Conservation (phyloP, 345 rosid genomes). For the Pistacia integerrima region DNA sequence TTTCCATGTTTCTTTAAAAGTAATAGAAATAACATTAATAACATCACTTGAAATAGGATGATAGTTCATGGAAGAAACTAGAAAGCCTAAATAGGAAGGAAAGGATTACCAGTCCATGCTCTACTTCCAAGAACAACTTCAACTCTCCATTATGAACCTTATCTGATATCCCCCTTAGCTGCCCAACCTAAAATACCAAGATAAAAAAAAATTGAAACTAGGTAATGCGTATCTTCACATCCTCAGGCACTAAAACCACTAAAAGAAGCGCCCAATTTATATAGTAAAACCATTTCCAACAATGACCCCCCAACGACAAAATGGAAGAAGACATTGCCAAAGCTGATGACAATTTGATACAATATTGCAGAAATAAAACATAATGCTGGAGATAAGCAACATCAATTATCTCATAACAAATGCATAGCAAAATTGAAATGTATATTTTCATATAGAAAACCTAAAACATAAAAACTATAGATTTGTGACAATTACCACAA, state of each 20-base stretch:
- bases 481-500: neutral
- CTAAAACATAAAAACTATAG: neutral
- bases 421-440: neutral
- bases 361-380: neutral
- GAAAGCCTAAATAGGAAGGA: neutral
- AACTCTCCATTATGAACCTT: slow-evolving; percentile 60
- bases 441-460: no score
- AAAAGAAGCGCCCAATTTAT: neutral
- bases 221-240: neutral
- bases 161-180: slow-evolving; percentile 61
- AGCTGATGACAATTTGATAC: neutral
- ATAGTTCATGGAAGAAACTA: neutral
- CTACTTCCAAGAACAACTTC: slow-evolving; percentile 75
- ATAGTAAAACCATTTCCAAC: neutral
- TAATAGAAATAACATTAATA: no score
- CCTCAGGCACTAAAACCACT: neutral
- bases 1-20: neutral
- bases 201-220: neutral
- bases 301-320: neutral
- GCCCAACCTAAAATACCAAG: slow-evolving; percentile 54
- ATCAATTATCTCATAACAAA: neutral
- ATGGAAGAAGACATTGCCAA: neutral
- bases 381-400: neutral
- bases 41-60: neutral
- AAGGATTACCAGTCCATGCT: slow-evolving; percentile 57